Percentiles rank a stretch among this genome's conserved stretches.
Evolutionary conservation across 768 basidiomycete species (phyloP).

Genomic region (Termitomyces bulborhizus): DNA sequence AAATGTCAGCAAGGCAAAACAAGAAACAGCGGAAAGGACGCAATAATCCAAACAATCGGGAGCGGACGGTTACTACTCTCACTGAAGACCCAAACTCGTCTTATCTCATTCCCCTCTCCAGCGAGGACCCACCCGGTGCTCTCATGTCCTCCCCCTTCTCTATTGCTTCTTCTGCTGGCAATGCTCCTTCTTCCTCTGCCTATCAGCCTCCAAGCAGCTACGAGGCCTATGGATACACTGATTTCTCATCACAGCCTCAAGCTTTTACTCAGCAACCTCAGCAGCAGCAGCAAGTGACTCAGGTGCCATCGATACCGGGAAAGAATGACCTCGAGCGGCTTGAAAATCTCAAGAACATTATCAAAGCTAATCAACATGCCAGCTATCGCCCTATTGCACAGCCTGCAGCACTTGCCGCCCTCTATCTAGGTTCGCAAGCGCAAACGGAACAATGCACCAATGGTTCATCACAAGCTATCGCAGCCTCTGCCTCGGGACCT

Average conservation of each 20-base stretch:
- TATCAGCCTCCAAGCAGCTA: constrained; percentile 32
- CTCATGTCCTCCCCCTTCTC: constrained; percentile 33
- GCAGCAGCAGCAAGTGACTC: constrained; percentile 16
- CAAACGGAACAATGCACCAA: constrained; percentile 15
- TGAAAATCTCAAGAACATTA: constrained; percentile 67
- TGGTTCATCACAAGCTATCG: constrained; percentile 29
- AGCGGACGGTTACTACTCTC: constrained; percentile 65
- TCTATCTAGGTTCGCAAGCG: constrained; percentile 48
- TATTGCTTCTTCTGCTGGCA: constrained; percentile 24
- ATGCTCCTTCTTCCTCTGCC: constrained; percentile 18
- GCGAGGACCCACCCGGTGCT: constrained; percentile 39
- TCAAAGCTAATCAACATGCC: constrained; percentile 69
- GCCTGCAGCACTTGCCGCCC: constrained; percentile 54
- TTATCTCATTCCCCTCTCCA: constrained; percentile 44
- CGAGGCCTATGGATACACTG: constrained; percentile 27
- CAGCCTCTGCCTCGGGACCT: constrained; percentile 15
- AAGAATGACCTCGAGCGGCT: constrained; percentile 68
- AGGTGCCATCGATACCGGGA: constrained; percentile 28
- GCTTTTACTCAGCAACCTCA: constrained; percentile 7
- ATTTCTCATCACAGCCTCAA: not conserved
- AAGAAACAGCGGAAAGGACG: constrained; percentile 56
- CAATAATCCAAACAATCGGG: constrained; percentile 41
- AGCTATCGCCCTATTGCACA: constrained; percentile 61
- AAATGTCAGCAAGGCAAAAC: constrained; percentile 56
- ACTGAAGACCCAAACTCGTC: constrained; percentile 52